Conservation (phyloP, 768 basidiomycete species). For the Polyporus arcularius region DNA sequence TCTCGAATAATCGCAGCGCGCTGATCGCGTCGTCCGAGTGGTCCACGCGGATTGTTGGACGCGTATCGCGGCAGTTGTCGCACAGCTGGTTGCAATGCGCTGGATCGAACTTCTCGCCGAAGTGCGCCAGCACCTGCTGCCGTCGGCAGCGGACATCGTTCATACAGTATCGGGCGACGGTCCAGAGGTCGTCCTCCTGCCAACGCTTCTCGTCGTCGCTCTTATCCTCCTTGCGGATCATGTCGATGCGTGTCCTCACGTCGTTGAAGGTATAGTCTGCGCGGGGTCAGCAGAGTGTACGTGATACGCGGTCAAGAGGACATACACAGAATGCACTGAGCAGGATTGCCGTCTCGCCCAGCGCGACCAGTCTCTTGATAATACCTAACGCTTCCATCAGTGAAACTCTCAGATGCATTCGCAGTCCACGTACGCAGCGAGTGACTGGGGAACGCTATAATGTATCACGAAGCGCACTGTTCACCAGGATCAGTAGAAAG, state of each 20-base stretch:
- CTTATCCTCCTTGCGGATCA: constrained; percentile 59
- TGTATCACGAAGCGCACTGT: constrained; percentile 93
- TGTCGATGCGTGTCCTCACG: constrained; percentile 50
- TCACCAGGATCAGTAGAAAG: not conserved
- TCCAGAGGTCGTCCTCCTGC: constrained; percentile 53
- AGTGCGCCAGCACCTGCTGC: constrained; percentile 83
- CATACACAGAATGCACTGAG: constrained; percentile 88
- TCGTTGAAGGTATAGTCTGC: constrained; percentile 71
- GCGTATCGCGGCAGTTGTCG: constrained; percentile 74
- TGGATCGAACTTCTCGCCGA: constrained; percentile 77
- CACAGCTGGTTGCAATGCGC: constrained; percentile 68
- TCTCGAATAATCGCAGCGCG: constrained; percentile 1
- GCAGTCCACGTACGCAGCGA: constrained; percentile 69
- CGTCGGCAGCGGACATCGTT: constrained; percentile 88
- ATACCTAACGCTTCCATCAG: constrained; percentile 46
- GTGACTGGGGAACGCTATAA: constrained; percentile 72
- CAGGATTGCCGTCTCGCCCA: constrained; percentile 83
- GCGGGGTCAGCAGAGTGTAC: not conserved
- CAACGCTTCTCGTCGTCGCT: constrained; percentile 61
- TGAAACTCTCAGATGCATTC: not conserved
- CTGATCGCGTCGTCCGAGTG: constrained; percentile 30
- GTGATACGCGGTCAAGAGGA: not conserved
- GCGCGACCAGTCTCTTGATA: constrained; percentile 98
- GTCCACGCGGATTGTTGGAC: constrained; percentile 2
- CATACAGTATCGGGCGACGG: constrained; percentile 77